Evolutionary conservation across 495 filamentous ascomycete species (phyloP), one percentile per base, ranked within the genome.

Genomic region (Hypoxylon rickii): DNA sequence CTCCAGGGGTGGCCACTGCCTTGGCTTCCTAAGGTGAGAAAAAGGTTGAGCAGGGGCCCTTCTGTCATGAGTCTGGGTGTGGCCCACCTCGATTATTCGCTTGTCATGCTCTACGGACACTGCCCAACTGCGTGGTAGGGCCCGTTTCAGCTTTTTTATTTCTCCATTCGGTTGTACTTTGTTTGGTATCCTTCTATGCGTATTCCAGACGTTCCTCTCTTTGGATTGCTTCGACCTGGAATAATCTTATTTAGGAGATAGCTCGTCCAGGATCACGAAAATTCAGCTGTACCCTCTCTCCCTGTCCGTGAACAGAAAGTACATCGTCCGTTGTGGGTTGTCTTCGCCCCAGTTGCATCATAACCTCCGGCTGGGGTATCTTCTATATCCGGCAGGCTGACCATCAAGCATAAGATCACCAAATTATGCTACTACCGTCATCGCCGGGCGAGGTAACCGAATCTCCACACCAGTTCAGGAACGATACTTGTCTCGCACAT

Each of bases 351-450:
- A 70, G 67, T 71, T 76, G 73, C 74, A 76, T 77, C 75, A 75
- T 71, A 69, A 65, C 69, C 67, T 73, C 67, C 68, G 62, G 71
- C 75, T 66, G 67, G 73, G 73, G 67, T 70, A 67, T 67, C 55
- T 55, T 75, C 74, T 76, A 76, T 76, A 79, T 78, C 72, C 73
- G 72, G 73, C 68, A 75, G 65, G 65, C 61, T 73, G 59, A 71
- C 75, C 75, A 78, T 79, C n/a, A n/a, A 73, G 75, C 76, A 78
- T 79, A 79, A 79, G 77, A 79, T 76, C 73, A 71, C 68, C 77
- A 74, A 75, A 78, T 79, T 79, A 79, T 79, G 76, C 73, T 76
- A n/a, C n/a, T n/a, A 73, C 72, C 68, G 73, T 73, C 72, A 73
- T 74, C 68, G 72, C 68, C 75, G 70, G 72, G 59, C 74, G 68